Evolutionary conservation across 2,329 filamentous ascomycete species (phyloP).

Genomic region (Pseudogymnoascus sp.): DNA sequence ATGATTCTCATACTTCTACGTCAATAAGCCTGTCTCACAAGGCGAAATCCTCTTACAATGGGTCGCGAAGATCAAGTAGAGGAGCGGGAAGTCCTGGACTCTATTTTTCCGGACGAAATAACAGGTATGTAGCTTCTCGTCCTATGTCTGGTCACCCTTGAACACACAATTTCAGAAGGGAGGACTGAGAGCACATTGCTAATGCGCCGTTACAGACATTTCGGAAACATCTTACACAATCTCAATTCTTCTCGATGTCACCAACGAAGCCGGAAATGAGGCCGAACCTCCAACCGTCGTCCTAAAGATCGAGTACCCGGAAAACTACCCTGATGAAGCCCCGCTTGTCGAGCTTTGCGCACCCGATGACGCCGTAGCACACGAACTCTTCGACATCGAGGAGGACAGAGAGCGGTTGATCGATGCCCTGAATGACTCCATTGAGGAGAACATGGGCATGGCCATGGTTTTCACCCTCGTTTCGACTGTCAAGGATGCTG

Average conservation of each 20-base stretch:
- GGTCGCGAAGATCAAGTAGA: slow-evolving; percentile 83
- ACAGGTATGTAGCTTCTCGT: slow-evolving; percentile 50
- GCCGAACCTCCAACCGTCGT: slow-evolving; percentile 62
- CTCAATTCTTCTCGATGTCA: slow-evolving; percentile 73
- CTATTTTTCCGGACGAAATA: slow-evolving; percentile 97
- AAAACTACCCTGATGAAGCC: slow-evolving; percentile 79
- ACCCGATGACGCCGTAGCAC: slow-evolving; percentile 58
- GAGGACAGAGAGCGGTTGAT: slow-evolving; percentile 72
- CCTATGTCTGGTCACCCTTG: neutral
- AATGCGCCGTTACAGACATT: slow-evolving; percentile 47
- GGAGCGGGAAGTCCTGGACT: slow-evolving; percentile 95
- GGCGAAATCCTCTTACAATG: slow-evolving; percentile 35
- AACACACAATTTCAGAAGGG: neutral
- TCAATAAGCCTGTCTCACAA: slow-evolving; percentile 7
- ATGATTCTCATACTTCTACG: slow-evolving; percentile 5
- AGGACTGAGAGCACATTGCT: neutral
- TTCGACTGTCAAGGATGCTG: slow-evolving; percentile 76
- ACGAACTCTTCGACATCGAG: slow-evolving; percentile 69
- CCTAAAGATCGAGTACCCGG: slow-evolving; percentile 82
- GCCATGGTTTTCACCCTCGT: slow-evolving; percentile 94
- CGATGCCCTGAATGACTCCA: slow-evolving; percentile 59
- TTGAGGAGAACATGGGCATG: slow-evolving; percentile 93
- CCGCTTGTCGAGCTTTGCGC: slow-evolving; percentile 73
- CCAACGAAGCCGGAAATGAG: slow-evolving; percentile 53
- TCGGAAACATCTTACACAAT: slow-evolving; percentile 85